Base-by-base conservation (phyloP, 306 rosid genomes). In the Pterocarpus santalinus region DNA sequence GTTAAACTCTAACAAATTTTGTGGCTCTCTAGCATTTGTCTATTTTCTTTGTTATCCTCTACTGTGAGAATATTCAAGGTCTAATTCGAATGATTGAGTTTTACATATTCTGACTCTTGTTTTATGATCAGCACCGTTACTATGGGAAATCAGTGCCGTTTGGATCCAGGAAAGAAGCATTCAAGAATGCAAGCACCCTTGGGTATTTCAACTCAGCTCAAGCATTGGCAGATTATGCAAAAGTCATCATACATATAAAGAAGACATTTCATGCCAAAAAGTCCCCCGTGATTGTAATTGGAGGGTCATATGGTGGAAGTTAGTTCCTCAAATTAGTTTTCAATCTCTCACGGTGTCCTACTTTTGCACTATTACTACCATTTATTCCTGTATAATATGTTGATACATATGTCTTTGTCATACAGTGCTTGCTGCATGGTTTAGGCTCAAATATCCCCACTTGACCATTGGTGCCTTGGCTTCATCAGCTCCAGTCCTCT, bases 251-350 rank as follows among this genome's bases (percentile, higher is more conserved):
- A 35, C 85, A 92, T 49, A 35, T 94, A 5, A 92, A 92, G 86
- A 73, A 85, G 36, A 65, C 74, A 57, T 64, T 86, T 2, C 43
- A 65, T 0, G 90, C 97, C 7, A 17, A 76, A 35, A 36, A 86
- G 30, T 92, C 95, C 4, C 98, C 97, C 0, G 85, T 90, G n/a
- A 84, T 92, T 79, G 94, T 92, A 1, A 52, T 94, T 28, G 98
- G 98, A 68, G 98, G 87, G 58, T 94, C 98, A 32, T 94, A 92
- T 15, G 95, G 98, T 52, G 98, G 95, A 94, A 94, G 98, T 94
- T 15, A 84, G 95, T 72, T 17, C 35, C 65, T 76, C 33, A 69
- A n/a, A 75, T 49, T 22, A 44, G 2, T 72, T 36, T 76, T 47
- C 16, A 55, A 8, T 11, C 53, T 47, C 6, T 5, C 2, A 7